Conservation (phyloP, 257 asterid genomes). For the Parsonsia alboflavescens region DNA sequence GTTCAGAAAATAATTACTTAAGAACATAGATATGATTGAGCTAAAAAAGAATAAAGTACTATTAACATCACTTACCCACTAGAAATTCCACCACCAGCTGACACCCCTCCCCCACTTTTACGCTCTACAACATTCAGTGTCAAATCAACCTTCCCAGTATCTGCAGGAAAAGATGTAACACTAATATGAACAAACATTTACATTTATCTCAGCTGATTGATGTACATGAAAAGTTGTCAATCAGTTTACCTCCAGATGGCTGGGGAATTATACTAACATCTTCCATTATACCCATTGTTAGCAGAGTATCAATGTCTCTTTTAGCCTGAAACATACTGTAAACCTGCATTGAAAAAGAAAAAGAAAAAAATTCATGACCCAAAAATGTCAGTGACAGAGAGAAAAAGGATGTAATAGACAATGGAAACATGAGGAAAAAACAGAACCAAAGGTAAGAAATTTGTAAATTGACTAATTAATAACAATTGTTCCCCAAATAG, state of each 20-base stretch:
- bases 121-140: conserved; percentile 93
- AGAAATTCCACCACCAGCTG: conserved; percentile 98
- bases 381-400: not conserved
- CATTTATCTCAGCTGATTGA: not conserved
- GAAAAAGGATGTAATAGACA: not conserved
- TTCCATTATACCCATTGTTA: conserved; percentile 96
- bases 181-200: not conserved
- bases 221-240: not conserved
- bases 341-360: conserved; percentile 44
- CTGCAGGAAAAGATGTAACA: conserved; percentile 26
- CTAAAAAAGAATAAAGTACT: conserved; percentile 1
- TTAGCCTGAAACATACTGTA: conserved; percentile 99
- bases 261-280: conserved; percentile 96
- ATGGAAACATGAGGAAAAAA: too few relatives aligned
- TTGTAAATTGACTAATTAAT: not conserved
- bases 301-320: conserved; percentile 87
- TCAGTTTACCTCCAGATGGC: conserved; percentile 78
- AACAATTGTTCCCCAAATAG: not conserved
- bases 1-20: conserved; percentile 5
- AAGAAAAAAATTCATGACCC: not conserved
- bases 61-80: conserved; percentile 68
- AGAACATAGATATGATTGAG: conserved; percentile 1
- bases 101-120: conserved; percentile 79
- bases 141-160: conserved; percentile 82
- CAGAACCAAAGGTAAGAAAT: not conserved